Conservation (phyloP, 331 rosid genomes). For the Prunus yedoensis region DNA sequence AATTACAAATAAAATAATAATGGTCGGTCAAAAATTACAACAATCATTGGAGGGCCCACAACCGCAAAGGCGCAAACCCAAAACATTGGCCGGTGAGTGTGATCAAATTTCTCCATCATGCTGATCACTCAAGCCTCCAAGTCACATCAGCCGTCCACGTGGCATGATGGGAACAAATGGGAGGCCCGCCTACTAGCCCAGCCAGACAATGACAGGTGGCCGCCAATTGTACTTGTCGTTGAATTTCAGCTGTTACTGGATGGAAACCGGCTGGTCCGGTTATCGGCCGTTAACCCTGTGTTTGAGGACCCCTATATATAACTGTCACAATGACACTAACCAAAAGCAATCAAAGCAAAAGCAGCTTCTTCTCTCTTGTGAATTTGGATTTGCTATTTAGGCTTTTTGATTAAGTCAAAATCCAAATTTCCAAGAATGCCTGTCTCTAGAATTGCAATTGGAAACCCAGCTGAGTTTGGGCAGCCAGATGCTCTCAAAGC, state of each 20-base stretch:
- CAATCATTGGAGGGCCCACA: conserved; percentile 36
- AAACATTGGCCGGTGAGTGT: conserved; percentile 24
- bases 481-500: conserved; percentile 55
- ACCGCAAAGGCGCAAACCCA: not conserved
- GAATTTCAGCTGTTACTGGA: conserved; percentile 20
- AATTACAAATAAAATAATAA: conserved; percentile 1
- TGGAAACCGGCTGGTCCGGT: conserved; percentile 32
- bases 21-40: conserved; percentile 34
- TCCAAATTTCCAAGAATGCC: conserved; percentile 38
- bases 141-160: conserved; percentile 39
- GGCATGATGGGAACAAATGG: conserved; percentile 19
- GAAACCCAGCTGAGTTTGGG: conserved; percentile 46
- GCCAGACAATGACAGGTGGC: conserved; percentile 24
- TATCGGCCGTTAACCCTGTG: not conserved
- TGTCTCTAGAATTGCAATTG: conserved; percentile 52
- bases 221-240: conserved; percentile 5
- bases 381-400: not conserved
- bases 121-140: not conserved
- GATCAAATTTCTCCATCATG: not conserved
- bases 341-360: not conserved
- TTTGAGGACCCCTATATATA: conserved; percentile 15
- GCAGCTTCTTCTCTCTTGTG: not conserved
- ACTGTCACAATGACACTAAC: not conserved
- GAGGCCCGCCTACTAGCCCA: conserved; percentile 29
- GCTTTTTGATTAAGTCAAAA: not conserved